Evolutionary conservation across 2,329 filamentous ascomycete species (phyloP), one percentile per base, ranked within the genome.

Genomic region (Coniochaeta sp.): DNA sequence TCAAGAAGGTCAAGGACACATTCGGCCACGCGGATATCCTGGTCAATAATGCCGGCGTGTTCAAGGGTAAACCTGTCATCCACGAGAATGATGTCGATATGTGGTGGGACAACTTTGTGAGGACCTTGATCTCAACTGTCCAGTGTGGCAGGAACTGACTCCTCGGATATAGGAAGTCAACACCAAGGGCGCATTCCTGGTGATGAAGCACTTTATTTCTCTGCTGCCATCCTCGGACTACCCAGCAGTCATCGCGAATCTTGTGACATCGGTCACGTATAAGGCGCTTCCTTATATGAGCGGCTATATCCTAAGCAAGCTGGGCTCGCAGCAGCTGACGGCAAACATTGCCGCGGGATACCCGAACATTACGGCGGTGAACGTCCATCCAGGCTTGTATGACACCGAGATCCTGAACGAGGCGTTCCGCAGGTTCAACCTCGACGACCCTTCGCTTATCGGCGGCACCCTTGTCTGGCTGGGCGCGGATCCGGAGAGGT

Each of bases 301-400:
- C 6, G 65, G 65, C 3, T 77, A 77, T 60, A 61, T 66, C 3
- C 62, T 67, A 12, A 67, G 69, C 9, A 77, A 76, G 62, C 54
- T 72, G 2, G 72, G 69, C 4, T 61, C 66, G 4, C 64, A 66
- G 50, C 71, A 72, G 60, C 58, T 73, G 10, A 65, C 71, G 5
- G 68, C 70, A 8, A 69, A 65, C 36, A 57, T 74, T 3, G 70
- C 70, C 0, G 64, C 63, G 3, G 71, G 72, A 47, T 69, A 75
- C 59, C 70, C 72, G 0, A 64, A 70, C 16, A 64, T 76, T n/a
- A 72, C 69, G 10, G 65, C 70, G 6, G 59, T 70, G 1, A 63
- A 64, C 6, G 58, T 75, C 1, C 68, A 75, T 44, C 75, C 73
- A 1, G 73, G 73, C 7, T 63, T 75, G 2, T 64, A 73, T 0